Conservation (phyloP, 2,329 filamentous ascomycete genomes). For the Zymoseptoria tritici region DNA sequence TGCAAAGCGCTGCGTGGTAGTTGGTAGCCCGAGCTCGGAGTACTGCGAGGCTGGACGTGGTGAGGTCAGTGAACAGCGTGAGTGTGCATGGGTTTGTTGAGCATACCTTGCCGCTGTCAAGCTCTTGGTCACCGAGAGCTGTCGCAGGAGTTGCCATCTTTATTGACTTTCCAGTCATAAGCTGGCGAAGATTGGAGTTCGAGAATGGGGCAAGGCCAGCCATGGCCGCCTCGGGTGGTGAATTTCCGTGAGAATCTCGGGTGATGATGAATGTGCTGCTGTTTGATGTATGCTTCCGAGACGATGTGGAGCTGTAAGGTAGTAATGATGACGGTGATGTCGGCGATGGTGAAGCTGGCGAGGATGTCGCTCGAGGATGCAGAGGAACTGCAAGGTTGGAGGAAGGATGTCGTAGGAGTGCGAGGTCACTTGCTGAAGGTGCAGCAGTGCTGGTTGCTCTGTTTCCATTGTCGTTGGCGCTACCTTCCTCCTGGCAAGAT, state of each 20-base stretch:
- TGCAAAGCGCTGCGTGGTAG: not conserved
- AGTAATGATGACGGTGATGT: not conserved
- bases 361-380: not conserved
- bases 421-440: not conserved
- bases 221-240: not conserved
- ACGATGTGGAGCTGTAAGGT: conserved; percentile 1
- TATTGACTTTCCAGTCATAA: not conserved
- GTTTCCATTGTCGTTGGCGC: not conserved
- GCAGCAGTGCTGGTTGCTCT: not conserved
- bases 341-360: not conserved
- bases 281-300: conserved; percentile 3
- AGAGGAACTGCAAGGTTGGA: not conserved
- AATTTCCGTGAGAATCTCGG: not conserved
- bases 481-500: not conserved
- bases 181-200: not conserved
- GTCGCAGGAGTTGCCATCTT: conserved; percentile 1
- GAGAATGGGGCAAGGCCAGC: not conserved
- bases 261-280: conserved; percentile 2
- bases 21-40: not conserved
- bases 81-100: not conserved
- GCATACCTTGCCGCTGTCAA: not conserved
- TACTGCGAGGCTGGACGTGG: not conserved
- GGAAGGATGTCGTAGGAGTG: not conserved
- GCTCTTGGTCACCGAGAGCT: not conserved
- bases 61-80: not conserved